phyloP scores from a whole-genome alignment of 2,329 filamentous ascomycete genomes.

The Madurella mycetomatis region DNA sequence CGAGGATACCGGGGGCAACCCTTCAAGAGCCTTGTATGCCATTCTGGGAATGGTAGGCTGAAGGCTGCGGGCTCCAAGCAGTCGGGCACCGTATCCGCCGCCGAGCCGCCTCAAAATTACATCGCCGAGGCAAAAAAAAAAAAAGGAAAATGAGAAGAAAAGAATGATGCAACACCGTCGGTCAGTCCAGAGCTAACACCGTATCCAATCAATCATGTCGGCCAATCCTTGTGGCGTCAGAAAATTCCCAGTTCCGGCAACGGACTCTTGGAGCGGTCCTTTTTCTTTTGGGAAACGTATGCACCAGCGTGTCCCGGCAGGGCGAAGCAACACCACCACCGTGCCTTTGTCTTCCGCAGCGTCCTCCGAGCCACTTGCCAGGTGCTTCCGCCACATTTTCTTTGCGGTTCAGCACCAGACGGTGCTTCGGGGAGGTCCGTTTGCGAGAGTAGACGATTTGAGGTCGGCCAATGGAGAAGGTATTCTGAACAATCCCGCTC shows the following conservation, averaged over 20 bases:
- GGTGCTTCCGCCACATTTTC: neutral
- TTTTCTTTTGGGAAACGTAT: neutral
- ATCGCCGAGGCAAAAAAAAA: neutral
- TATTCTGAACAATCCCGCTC: too few relatives aligned
- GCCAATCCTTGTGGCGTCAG: neutral
- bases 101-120: constrained; percentile 12
- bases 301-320: neutral
- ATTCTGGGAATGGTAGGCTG: constrained; percentile 5
- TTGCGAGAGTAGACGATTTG: too few relatives aligned
- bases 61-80: neutral
- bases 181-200: neutral
- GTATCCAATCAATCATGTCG: neutral
- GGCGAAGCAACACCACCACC: too few relatives aligned
- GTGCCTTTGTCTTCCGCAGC: too few relatives aligned
- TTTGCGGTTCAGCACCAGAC: neutral
- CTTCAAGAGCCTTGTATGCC: constrained; percentile 2
- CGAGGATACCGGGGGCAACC: constrained; percentile 11
- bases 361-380: neutral
- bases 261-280: neutral
- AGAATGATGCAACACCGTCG: neutral
- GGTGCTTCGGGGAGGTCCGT: too few relatives aligned
- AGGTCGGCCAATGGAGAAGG: too few relatives aligned
- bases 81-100: constrained; percentile 11
- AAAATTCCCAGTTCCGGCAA: neutral
- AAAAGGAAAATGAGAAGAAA: neutral